Conservation (phyloP, 2,329 filamentous ascomycete species). For the Cladosporium velox region DNA sequence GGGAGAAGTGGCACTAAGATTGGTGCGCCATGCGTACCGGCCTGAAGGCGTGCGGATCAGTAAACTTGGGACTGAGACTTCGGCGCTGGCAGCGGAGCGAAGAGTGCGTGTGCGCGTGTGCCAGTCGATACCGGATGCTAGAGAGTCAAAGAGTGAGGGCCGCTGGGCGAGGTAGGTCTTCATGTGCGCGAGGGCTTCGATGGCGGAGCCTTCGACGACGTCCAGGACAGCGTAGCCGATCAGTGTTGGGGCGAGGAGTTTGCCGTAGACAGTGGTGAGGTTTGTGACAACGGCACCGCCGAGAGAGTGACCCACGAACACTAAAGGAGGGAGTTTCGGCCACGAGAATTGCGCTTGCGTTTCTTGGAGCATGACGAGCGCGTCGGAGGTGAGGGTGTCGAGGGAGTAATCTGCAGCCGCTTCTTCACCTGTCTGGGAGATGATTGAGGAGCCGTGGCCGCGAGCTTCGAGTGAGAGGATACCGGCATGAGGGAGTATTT, state of each 20-base stretch:
- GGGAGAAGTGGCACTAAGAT: conserved; percentile 77
- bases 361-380: conserved; percentile 67
- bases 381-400: conserved; percentile 70
- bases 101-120: conserved; percentile 87
- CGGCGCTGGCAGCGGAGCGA: conserved; percentile 78
- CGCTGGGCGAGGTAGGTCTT: conserved; percentile 83
- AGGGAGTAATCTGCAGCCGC: conserved; percentile 67
- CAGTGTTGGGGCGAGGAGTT: conserved; percentile 62
- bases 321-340: conserved; percentile 69
- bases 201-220: conserved; percentile 91
- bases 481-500: conserved; percentile 75
- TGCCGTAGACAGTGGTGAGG: conserved; percentile 62
- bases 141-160: conserved; percentile 73
- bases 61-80: conserved; percentile 82
- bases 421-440: conserved; percentile 43
- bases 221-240: conserved; percentile 89
- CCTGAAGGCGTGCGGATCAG: conserved; percentile 52
- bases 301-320: conserved; percentile 89
- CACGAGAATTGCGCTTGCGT: conserved; percentile 71
- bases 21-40: conserved; percentile 80
- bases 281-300: conserved; percentile 90
- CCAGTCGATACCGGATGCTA: conserved; percentile 87
- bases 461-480: conserved; percentile 84
- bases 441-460: conserved; percentile 76
- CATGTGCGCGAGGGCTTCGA: conserved; percentile 94